Percentiles rank a stretch among this genome's conserved stretches.
Evolutionary conservation across 306 rosid genomes (phyloP).

Genomic region (Dryas octopetala): DNA sequence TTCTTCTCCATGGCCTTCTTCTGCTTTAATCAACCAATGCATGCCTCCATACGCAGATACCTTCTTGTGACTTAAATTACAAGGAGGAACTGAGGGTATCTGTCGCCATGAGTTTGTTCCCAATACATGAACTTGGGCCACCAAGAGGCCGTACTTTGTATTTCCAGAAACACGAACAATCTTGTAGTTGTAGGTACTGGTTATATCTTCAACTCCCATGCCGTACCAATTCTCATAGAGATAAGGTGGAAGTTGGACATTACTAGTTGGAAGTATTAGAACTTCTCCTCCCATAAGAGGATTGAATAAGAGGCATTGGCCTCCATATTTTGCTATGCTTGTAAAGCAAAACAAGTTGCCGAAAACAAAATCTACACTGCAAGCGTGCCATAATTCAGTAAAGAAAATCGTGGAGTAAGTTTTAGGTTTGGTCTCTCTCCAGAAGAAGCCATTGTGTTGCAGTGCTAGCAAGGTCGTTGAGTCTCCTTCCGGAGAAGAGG

Average conservation of each 20-base stretch:
- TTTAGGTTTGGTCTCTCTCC: neutral
- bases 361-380: neutral
- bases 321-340: neutral
- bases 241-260: no score
- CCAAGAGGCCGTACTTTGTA: no score
- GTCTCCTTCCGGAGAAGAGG: neutral
- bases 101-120: neutral
- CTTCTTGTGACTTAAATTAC: neutral
- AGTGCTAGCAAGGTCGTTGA: no score
- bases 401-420: no score
- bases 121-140: neutral
- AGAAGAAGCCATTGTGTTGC: neutral
- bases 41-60: neutral
- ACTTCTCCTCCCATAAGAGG: neutral
- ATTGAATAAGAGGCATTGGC: neutral
- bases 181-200: neutral
- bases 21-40: neutral
- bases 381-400: neutral
- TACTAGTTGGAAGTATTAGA: neutral
- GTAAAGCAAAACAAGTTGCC: neutral
- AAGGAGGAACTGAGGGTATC: constrained; percentile 9
- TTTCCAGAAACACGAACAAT: neutral
- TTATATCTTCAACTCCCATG: neutral
- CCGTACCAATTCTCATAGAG: neutral
- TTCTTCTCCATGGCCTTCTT: no score